Base-by-base conservation (phyloP, 192 early-diverging fungal species). In the Allomyces macrogynus region DNA sequence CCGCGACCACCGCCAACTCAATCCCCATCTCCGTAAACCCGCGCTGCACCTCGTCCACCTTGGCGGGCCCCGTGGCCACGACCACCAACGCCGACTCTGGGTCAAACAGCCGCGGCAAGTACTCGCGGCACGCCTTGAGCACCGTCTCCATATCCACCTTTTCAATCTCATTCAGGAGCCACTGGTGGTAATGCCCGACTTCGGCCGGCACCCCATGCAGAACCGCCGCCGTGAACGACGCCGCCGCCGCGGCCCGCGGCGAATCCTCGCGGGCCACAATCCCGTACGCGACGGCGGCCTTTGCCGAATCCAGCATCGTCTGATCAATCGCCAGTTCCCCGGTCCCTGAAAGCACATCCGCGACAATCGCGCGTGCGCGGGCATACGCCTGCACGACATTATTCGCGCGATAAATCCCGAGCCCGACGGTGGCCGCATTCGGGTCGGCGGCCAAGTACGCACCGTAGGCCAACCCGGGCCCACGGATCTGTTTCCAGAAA, bases 401-500 rank as follows among this genome's bases (percentile, higher is more conserved):
- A 16, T 14, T n/a, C 3, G 16, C 49, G 49, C 49, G 49, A 10
- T 57, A 57, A 14, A 57, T n/a, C 16, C 49, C 20, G 49, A 57
- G 49, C 16, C 49, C 49, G 16, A 57, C 49, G 49, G 49, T 66
- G 63, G 71, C 80, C 43, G 74, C 42, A 62, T 81, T 78, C 3
- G 76, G 64, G 68, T 74, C 68, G 24, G 74, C 71, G 18, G 65
- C 67, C 24, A 83, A 64, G 26, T 62, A 73, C 66, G 70, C 73
- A 12, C 75, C 70, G 68, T 83, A 83, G 20, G 80, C 81, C 14
- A 79, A 67, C 14, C 81, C 81, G 25, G 75, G 74, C 24, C 81
- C 81, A 63, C 81, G 81, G 61, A 83, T 76, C n/a, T 77, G 65
- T 67, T 78, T 80, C 80, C 80, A 83, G 63, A 83, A 81, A 12